These are phyloP conservation scores for Penicillium sp. DNA, from an alignment of 2,329 filamentous ascomycete genomes.

Conservation along the genomic window DNA sequence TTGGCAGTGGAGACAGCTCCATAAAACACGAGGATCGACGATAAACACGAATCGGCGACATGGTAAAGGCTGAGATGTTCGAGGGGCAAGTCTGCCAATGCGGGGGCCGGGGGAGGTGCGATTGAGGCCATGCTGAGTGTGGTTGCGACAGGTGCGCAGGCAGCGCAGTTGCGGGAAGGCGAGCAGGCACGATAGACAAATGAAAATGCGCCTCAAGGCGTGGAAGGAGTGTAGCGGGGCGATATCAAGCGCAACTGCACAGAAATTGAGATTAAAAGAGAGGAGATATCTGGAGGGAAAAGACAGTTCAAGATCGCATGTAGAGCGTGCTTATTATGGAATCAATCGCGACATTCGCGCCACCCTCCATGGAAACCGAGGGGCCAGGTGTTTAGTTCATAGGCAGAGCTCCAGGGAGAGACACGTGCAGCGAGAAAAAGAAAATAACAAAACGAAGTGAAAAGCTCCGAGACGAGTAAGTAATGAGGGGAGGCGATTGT, in stretches of 20 bases:
- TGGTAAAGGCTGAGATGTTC: constrained; percentile 87
- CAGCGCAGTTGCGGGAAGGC: constrained; percentile 3
- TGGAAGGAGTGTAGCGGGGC: constrained; percentile 7
- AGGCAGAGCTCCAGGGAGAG: background rate
- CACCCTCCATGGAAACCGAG: constrained; percentile 22
- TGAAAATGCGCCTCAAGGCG: constrained; percentile 1
- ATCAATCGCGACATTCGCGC: constrained; percentile 17
- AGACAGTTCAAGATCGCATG: constrained; percentile 11
- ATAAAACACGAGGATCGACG: constrained; percentile 84
- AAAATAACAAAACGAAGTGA: constrained; percentile 2
- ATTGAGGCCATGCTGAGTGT: constrained; percentile 67
- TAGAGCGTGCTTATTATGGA: constrained; percentile 7
- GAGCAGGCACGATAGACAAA: constrained; percentile 16
- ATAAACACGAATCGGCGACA: constrained; percentile 79
- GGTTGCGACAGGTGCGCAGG: constrained; percentile 9
- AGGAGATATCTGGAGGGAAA: constrained; percentile 5
- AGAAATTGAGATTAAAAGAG: constrained; percentile 5
- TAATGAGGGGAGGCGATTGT: constrained; percentile 19
- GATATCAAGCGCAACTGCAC: constrained; percentile 5
- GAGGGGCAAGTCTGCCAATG: constrained; percentile 73
- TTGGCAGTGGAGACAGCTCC: constrained; percentile 88
- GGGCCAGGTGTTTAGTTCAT: constrained; percentile 10
- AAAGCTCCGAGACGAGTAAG: constrained; percentile 1
- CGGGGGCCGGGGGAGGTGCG: constrained; percentile 56
- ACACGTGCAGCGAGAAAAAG: constrained; percentile 10